These are phyloP conservation scores for Staphylotrichum tortipilum DNA, from an alignment of 495 filamentous ascomycete genomes.

Conservation along the genomic window DNA sequence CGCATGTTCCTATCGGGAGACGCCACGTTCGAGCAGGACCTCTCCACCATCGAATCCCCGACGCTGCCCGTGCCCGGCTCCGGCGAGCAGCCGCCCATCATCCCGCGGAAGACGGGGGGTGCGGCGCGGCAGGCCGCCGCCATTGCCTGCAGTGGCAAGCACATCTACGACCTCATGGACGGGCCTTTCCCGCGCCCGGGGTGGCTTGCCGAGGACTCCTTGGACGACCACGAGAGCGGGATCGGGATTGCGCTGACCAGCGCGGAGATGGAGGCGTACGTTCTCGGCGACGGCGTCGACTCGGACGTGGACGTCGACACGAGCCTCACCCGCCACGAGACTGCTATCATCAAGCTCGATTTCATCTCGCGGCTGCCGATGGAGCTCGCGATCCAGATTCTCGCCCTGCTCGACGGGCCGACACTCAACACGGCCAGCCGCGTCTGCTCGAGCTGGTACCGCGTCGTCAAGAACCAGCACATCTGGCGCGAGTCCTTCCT, in stretches of 20 bases:
- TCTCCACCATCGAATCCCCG: slow-evolving; percentile 27
- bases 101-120: slow-evolving; percentile 49
- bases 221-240: slow-evolving; percentile 66
- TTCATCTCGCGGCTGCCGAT: slow-evolving; percentile 58
- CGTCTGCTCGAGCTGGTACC: slow-evolving; percentile 57
- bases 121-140: slow-evolving; percentile 65
- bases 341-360: slow-evolving; percentile 45
- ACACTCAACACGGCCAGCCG: slow-evolving; percentile 53
- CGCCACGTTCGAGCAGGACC: slow-evolving; percentile 24
- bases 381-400: slow-evolving; percentile 65
- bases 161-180: slow-evolving; percentile 51
- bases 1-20: slow-evolving; percentile 29
- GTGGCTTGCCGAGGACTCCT: slow-evolving; percentile 29
- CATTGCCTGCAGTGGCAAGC: slow-evolving; percentile 38
- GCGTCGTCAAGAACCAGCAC: slow-evolving; percentile 52
- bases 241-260: slow-evolving; percentile 64
- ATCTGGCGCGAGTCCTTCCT: slow-evolving; percentile 77
- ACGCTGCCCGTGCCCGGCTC: slow-evolving; percentile 39
- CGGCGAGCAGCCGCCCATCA: slow-evolving; percentile 42
- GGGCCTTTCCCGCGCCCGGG: slow-evolving; percentile 22
- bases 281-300: slow-evolving; percentile 16
- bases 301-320: slow-evolving; percentile 32
- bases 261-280: slow-evolving; percentile 35
- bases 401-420: slow-evolving; percentile 57
- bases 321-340: slow-evolving; percentile 27